Conservation (phyloP, 2,329 filamentous ascomycete genomes). For the Gremmenia infestans region DNA sequence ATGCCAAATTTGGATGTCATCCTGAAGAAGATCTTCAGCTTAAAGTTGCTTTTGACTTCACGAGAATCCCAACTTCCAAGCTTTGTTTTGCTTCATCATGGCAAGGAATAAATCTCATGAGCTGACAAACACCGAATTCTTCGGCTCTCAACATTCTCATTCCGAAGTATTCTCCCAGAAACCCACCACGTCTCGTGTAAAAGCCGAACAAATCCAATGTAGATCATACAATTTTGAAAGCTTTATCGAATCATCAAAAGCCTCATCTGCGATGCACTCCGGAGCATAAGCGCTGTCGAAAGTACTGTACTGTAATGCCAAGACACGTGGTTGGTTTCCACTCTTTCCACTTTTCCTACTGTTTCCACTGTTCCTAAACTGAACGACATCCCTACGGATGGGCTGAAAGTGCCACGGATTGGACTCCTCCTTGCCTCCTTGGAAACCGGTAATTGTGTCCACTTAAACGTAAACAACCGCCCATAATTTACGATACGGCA, state of each 20-base stretch:
- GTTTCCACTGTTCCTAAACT: constrained; percentile 9
- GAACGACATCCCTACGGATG: constrained; percentile 5
- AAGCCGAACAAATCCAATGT: neutral
- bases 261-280: constrained; percentile 5
- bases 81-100: neutral
- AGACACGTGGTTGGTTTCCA: constrained; percentile 1
- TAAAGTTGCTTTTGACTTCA: neutral
- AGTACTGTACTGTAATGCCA: neutral
- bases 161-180: neutral
- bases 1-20: neutral
- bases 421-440: constrained; percentile 4
- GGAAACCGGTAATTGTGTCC: neutral
- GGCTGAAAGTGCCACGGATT: neutral
- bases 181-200: neutral
- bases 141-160: neutral
- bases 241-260: constrained; percentile 10
- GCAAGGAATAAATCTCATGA: neutral
- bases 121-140: neutral
- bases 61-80: too few species aligned
- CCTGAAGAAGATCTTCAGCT: neutral
- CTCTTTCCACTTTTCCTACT: too few species aligned
- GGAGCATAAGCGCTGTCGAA: neutral
- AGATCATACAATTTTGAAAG: constrained; percentile 10
- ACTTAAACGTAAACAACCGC: too few species aligned
- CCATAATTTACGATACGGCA: too few species aligned